These are phyloP conservation scores for Aplosporella prunicola DNA, from an alignment of 2,329 filamentous ascomycete species.

Conservation along the genomic window DNA sequence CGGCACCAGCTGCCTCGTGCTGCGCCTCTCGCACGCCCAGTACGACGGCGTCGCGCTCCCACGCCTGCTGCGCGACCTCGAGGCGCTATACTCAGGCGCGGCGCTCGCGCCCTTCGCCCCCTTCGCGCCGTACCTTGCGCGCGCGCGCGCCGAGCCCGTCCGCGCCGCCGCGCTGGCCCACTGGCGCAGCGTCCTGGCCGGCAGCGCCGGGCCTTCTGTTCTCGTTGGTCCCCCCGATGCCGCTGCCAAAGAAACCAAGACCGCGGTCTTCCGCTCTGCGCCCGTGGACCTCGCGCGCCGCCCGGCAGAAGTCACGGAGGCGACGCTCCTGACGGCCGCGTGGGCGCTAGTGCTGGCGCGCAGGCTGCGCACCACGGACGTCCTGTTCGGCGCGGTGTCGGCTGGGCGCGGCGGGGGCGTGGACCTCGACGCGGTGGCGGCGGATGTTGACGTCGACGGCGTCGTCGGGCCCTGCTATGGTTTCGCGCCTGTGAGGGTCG, in stretches of 20 bases:
- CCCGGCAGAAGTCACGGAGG: slow-evolving; percentile 49
- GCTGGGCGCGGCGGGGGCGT: slow-evolving; percentile 54
- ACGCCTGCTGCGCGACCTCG: slow-evolving; percentile 51
- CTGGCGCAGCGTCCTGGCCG: slow-evolving; percentile 48
- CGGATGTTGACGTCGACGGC: slow-evolving; percentile 45
- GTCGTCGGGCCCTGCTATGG: slow-evolving; percentile 60
- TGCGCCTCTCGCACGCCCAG: slow-evolving; percentile 59
- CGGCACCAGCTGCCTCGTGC: slow-evolving; percentile 40
- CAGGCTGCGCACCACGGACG: slow-evolving; percentile 33
- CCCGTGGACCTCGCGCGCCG: slow-evolving; percentile 32
- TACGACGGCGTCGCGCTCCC: slow-evolving; percentile 61
- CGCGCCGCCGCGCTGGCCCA: slow-evolving; percentile 55
- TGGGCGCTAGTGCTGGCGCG: slow-evolving; percentile 56
- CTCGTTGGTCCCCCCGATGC: slow-evolving; percentile 32
- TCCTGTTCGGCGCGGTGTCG: slow-evolving; percentile 58
- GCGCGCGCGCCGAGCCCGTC: slow-evolving; percentile 50
- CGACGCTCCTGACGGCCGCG: slow-evolving; percentile 56
- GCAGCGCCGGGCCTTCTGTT: slow-evolving; percentile 35
- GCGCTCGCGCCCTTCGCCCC: slow-evolving; percentile 25
- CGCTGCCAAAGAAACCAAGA: slow-evolving; percentile 33
- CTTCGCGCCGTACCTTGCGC: slow-evolving; percentile 39
- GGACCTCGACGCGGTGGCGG: too few relatives aligned
- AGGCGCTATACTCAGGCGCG: slow-evolving; percentile 40
- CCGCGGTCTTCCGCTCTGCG: slow-evolving; percentile 15
- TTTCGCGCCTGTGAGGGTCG: slow-evolving; percentile 54